Conservation (phyloP, 1,284 basidiomycete species). For the Cronartium ribicola region DNA sequence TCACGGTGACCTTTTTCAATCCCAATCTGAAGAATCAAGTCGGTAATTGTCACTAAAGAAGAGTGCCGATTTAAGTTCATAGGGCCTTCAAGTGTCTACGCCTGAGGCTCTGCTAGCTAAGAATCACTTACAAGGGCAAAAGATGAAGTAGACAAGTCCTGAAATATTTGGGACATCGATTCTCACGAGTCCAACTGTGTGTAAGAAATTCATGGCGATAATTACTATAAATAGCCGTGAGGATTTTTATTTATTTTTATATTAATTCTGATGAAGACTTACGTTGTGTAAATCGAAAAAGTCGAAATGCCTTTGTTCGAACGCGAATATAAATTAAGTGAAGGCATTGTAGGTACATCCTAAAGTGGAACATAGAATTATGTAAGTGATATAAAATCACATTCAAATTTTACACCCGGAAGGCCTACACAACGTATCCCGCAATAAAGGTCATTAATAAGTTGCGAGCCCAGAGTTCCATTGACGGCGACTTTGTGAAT, state of each 20-base stretch:
- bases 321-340: slow-evolving; percentile 31
- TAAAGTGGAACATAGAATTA: background rate
- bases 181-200: slow-evolving; percentile 24
- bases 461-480: background rate
- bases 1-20: slow-evolving; percentile 24
- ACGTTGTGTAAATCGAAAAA: slow-evolving; percentile 21
- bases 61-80: background rate
- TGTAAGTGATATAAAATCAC: background rate
- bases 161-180: slow-evolving; percentile 30
- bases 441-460: background rate
- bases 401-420: background rate
- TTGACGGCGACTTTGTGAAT: background rate
- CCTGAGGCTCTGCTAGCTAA: background rate
- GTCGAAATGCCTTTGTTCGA: slow-evolving; percentile 16
- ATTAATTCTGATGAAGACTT: background rate
- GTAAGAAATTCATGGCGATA: background rate
- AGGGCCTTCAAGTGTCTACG: background rate
- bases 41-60: slow-evolving; percentile 25
- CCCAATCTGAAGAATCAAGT: slow-evolving; percentile 8
- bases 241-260: background rate
- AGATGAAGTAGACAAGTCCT: slow-evolving; percentile 22
- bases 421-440: background rate
- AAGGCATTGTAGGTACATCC: slow-evolving; percentile 33
- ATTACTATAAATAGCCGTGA: background rate
- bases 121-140: slow-evolving; percentile 18